These are phyloP conservation scores for Trifolium fragiferum DNA, from an alignment of 306 rosid genomes.

Conservation along the genomic window DNA sequence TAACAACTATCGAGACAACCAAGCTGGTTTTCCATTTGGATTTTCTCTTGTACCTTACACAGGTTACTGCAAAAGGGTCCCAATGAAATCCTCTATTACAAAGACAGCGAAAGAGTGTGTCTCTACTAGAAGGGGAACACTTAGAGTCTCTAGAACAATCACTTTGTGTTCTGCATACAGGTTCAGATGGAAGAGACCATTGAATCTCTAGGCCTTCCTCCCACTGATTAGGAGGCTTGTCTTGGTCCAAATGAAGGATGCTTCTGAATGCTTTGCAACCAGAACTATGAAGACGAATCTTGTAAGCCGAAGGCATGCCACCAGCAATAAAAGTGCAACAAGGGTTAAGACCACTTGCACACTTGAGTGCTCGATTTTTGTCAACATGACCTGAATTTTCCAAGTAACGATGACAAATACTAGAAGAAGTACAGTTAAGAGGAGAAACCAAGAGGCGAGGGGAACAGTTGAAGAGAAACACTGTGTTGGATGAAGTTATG, in stretches of 20 bases:
- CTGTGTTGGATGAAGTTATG: conserved; percentile 81
- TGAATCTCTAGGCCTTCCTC: conserved; percentile 93
- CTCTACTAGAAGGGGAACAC: conserved; percentile 50
- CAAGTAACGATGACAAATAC: conserved; percentile 82
- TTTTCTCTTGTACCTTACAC: conserved; percentile 57
- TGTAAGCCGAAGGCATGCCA: conserved; percentile 90
- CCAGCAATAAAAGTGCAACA: conserved; percentile 91
- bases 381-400: conserved; percentile 69
- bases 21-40: conserved; percentile 50
- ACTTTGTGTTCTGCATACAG: conserved; percentile 63
- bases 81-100: conserved; percentile 68
- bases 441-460: conserved; percentile 90
- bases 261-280: conserved; percentile 93
- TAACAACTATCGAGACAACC: conserved; percentile 52
- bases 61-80: conserved; percentile 64
- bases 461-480: conserved; percentile 82
- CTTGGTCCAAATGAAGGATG: conserved; percentile 66
- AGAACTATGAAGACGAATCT: conserved; percentile 84
- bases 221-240: conserved; percentile 71
- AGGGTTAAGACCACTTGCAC: conserved; percentile 68
- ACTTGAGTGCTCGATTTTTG: conserved; percentile 50
- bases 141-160: conserved; percentile 69
- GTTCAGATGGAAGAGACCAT: conserved; percentile 80
- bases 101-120: conserved; percentile 56
- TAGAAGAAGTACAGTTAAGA: conserved; percentile 84